Evolutionary conservation across 192 early-diverging fungal species (phyloP), one percentile per base, ranked within the genome.

Genomic region (Spinellus fusiger): DNA sequence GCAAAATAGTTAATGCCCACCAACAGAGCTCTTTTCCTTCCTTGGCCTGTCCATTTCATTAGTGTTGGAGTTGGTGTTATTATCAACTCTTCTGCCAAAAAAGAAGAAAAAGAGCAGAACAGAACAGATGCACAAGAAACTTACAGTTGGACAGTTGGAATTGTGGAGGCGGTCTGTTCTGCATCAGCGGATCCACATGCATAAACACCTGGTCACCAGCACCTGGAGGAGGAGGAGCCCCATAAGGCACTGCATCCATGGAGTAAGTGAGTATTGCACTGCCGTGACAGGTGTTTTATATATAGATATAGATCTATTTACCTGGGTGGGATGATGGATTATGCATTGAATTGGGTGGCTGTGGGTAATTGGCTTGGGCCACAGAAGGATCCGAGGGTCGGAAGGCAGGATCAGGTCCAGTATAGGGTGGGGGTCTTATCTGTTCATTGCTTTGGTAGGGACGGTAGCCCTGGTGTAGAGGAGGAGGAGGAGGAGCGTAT

Each of bases 1-100:
- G 81, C 77, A 49, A 82, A 77, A 71, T 98, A 98, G 69, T 98
- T 98, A 71, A 96, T 93, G 29, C 95, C 95, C 57, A 98, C 87
- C 50, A 98, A 79, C 28, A 98, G 71, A 10, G 93, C 94, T 20
- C 85, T 81, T 69, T 90, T 89, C 49, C 87, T 78, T 22, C 89
- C 88, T 50, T 73, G 71, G 57, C 70, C 64, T 71, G 18, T 52
- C 20, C 23, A 18, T 52, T 49, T 59, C 13, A 48, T 59, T 27
- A 49, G 28, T 32, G 32, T 26, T 23, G 15, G 23, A 13, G 20
- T 48, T 49, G 4, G 2, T 3, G 18, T 51, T 26, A n/a, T 2
- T 53, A 8, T 16, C 5, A 49, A 53, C 2, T 15, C 4, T n/a
- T 26, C 23, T 49, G 32, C 20, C 5, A 18, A 20, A 10, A 29